Evolutionary conservation across 2,329 filamentous ascomycete species (phyloP), one percentile per base, ranked within the genome.

Genomic region (Thelonectria blattea): DNA sequence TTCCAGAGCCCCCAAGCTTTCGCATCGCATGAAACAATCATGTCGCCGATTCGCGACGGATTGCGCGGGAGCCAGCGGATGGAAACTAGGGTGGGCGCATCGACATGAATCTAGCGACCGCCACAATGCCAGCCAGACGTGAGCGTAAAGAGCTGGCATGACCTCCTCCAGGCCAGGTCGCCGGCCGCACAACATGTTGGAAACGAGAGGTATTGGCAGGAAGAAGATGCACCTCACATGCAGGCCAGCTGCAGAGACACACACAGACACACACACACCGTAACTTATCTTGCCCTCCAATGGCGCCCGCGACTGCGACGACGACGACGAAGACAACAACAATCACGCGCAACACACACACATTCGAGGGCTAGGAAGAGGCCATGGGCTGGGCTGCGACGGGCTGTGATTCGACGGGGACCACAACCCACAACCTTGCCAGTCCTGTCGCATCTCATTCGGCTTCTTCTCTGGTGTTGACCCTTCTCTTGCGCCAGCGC

Each of bases 371-470:
- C 62, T 64, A 52, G 56, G 50, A 34, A 37, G n/a, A 58, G 50
- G 41, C 57, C 60, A 22, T 58, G 55, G n/a, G 58, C 64, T 70
- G 68, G 68, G 68, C 66, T 69, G 68, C 64, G 64, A 68, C 50
- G 61, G 52, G 41, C 54, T 46, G 62, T 71, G 68, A 71, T 71
- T 71, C 62, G 67, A 48, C 56, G 55, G 64, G 61, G 12, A 4
- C 54, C 55, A 60, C n/a, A n/a, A n/a, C n/a, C n/a, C n/a, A n/a
- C n/a, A 57, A 55, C 59, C 54, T 60, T 65, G 61, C 59, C 27
- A n/a, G n/a, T n/a, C n/a, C n/a, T 66, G 67, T 71, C 65, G 68
- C 68, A 68, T 71, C 27, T 69, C n/a, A n/a, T n/a, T n/a, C n/a
- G n/a, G n/a, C n/a, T n/a, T n/a, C 22, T 24, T 24, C 22, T 24